These are phyloP conservation scores for Thelonectria blattea DNA, from an alignment of 2,329 filamentous ascomycete genomes.

Conservation along the genomic window DNA sequence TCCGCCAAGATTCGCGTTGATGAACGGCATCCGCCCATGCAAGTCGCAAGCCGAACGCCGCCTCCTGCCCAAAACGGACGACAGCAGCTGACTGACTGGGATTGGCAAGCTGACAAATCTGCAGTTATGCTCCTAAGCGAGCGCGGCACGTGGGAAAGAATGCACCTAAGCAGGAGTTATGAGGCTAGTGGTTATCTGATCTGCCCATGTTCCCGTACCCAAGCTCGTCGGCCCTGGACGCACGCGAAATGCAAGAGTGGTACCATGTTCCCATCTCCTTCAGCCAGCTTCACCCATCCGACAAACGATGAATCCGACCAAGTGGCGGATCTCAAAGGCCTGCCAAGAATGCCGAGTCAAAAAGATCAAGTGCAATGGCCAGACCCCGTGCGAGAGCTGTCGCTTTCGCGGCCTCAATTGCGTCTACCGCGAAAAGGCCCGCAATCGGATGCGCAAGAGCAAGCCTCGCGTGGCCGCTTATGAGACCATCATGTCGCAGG, in stretches of 20 bases:
- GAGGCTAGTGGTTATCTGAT: conserved; percentile 4
- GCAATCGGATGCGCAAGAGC: conserved; percentile 38
- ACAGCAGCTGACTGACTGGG: neutral
- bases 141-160: neutral
- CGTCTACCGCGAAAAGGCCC: conserved; percentile 42
- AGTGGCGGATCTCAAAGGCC: conserved; percentile 44
- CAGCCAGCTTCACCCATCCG: conserved; percentile 11
- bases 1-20: too few species aligned
- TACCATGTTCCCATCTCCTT: conserved; percentile 19
- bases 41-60: neutral
- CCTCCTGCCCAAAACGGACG: neutral
- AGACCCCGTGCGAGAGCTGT: conserved; percentile 40
- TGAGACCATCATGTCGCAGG: conserved; percentile 32
- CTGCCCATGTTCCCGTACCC: conserved; percentile 1
- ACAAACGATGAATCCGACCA: conserved; percentile 36
- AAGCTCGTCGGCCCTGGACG: conserved; percentile 3
- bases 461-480: conserved; percentile 33
- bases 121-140: conserved; percentile 4
- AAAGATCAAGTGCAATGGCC: conserved; percentile 43
- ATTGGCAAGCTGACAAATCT: neutral
- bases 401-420: conserved; percentile 35
- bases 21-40: neutral
- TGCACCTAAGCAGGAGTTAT: conserved; percentile 13
- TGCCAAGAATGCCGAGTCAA: conserved; percentile 43
- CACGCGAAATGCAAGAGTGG: conserved; percentile 13